Conservation (phyloP, 768 basidiomycete species). For the Pleurotus eryngii region DNA sequence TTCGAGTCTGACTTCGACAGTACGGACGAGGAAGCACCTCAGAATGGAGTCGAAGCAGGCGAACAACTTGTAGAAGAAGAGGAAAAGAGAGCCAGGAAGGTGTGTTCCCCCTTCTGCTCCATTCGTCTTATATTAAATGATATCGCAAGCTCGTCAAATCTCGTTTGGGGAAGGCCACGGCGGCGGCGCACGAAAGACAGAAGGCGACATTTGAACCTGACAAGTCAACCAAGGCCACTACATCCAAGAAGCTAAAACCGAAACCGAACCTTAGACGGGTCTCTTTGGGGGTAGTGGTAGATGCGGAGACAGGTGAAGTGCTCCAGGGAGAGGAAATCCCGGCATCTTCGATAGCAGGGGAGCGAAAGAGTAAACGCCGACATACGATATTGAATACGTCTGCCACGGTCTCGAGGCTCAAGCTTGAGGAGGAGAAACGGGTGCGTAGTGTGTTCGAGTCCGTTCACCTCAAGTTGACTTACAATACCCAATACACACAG, state of each 20-base stretch:
- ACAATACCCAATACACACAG: constrained; percentile 24
- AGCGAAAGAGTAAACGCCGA: constrained; percentile 60
- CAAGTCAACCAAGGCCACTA: constrained; percentile 21
- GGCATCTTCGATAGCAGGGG: constrained; percentile 30
- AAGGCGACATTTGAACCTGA: constrained; percentile 67
- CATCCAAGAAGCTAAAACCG: constrained; percentile 22
- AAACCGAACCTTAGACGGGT: constrained; percentile 39
- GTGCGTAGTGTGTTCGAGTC: constrained; percentile 26
- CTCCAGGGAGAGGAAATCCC: constrained; percentile 30
- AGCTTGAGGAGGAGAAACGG: constrained; percentile 60
- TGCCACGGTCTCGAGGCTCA: constrained; percentile 61
- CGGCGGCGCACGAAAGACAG: constrained; percentile 64
- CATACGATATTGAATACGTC: constrained; percentile 73
- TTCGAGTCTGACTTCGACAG: constrained; percentile 85
- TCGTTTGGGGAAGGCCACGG: constrained; percentile 60
- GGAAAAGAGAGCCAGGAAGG: constrained; percentile 52
- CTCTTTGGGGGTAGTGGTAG: constrained; percentile 49
- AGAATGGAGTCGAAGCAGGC: constrained; percentile 50
- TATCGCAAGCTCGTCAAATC: constrained; percentile 32
- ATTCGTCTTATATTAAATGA: background rate
- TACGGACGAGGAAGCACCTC: constrained; percentile 68
- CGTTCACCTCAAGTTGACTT: background rate
- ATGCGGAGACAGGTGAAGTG: constrained; percentile 62
- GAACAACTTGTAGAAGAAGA: constrained; percentile 61
- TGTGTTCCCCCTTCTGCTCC: constrained; percentile 14